phyloP scores from a whole-genome alignment of 331 rosid genomes.

The Quercus phellos region DNA sequence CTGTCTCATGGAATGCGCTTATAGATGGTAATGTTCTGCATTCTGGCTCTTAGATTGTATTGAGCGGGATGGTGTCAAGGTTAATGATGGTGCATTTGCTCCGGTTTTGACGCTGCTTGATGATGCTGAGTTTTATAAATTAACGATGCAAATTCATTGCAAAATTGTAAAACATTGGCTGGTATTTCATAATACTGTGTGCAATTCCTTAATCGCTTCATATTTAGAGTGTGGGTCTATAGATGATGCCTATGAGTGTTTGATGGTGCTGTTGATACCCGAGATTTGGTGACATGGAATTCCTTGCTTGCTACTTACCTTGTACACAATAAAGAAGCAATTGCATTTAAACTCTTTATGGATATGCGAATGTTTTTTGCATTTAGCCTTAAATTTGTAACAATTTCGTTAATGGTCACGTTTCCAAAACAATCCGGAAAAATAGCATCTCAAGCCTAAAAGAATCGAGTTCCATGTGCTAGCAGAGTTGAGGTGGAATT shows the following conservation, averaged over 20 bases:
- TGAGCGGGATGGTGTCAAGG: slow-evolving; percentile 41
- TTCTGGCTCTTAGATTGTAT: too few relatives aligned
- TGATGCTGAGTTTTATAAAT: too few relatives aligned
- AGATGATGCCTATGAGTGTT: slow-evolving; percentile 48
- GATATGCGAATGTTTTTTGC: neutral
- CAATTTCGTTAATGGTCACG: too few relatives aligned
- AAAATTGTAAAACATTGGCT: slow-evolving; percentile 61
- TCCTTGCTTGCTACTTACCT: slow-evolving; percentile 41
- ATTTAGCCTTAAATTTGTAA: too few relatives aligned
- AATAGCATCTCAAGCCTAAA: too few relatives aligned
- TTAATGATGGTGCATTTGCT: slow-evolving; percentile 67
- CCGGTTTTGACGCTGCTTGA: slow-evolving; percentile 48
- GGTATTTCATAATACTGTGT: slow-evolving; percentile 29
- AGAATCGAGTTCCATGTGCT: too few relatives aligned
- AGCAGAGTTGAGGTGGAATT: too few relatives aligned
- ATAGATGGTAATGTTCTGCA: too few relatives aligned
- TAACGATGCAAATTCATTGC: slow-evolving; percentile 47
- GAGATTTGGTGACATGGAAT: slow-evolving; percentile 78
- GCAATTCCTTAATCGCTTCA: slow-evolving; percentile 60
- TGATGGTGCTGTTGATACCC: slow-evolving; percentile 25
- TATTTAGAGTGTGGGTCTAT: slow-evolving; percentile 47
- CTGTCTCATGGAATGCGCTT: too few relatives aligned
- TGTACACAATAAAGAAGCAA: slow-evolving; percentile 33
- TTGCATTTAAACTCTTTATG: slow-evolving; percentile 46
- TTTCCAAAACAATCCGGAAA: too few relatives aligned